A percentile compares a stretch with the other conserved stretches of the same genome.
phyloP scores from a whole-genome alignment of 108 stramenopile species.

The Skeletonema menzelii region DNA sequence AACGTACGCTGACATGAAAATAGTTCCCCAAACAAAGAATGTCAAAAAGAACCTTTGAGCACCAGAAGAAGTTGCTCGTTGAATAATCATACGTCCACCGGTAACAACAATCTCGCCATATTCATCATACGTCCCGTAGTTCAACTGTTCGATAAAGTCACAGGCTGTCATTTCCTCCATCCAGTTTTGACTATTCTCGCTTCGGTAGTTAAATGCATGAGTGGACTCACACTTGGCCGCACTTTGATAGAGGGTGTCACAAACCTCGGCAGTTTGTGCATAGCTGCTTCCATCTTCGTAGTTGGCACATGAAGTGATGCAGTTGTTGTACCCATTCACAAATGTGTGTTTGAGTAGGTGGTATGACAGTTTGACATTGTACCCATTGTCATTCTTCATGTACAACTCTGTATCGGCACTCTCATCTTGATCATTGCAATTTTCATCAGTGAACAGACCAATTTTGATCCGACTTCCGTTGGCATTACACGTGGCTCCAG shows the following conservation, averaged over 20 bases:
- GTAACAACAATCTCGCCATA: conserved; percentile 40
- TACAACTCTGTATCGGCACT: conserved; percentile 75
- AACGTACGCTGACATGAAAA: conserved; percentile 66
- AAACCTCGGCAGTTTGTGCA: conserved; percentile 58
- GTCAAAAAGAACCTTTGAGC: conserved; percentile 80
- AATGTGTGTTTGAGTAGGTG: conserved; percentile 84
- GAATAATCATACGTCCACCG: conserved; percentile 17
- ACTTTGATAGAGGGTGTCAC: conserved; percentile 65
- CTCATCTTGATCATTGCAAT: conserved; percentile 57
- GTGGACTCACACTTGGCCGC: conserved; percentile 82
- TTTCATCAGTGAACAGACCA: conserved; percentile 75
- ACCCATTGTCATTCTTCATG: conserved; percentile 61
- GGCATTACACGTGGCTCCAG: conserved; percentile 72
- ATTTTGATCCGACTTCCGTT: conserved; percentile 81
- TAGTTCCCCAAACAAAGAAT: conserved; percentile 71
- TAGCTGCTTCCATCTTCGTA: conserved; percentile 15
- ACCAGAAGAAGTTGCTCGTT: conserved; percentile 48
- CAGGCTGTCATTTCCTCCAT: conserved; percentile 72
- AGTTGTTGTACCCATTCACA: conserved; percentile 33
- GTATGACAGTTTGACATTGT: conserved; percentile 76
- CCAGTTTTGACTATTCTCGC: conserved; percentile 16
- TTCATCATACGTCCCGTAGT: conserved; percentile 39
- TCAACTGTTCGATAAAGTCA: conserved; percentile 47
- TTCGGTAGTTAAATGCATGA: conserved; percentile 62
- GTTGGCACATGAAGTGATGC: conserved; percentile 60